Conservation (phyloP, 2,329 filamentous ascomycete genomes). For the Lasiodiplodia citricola region DNA sequence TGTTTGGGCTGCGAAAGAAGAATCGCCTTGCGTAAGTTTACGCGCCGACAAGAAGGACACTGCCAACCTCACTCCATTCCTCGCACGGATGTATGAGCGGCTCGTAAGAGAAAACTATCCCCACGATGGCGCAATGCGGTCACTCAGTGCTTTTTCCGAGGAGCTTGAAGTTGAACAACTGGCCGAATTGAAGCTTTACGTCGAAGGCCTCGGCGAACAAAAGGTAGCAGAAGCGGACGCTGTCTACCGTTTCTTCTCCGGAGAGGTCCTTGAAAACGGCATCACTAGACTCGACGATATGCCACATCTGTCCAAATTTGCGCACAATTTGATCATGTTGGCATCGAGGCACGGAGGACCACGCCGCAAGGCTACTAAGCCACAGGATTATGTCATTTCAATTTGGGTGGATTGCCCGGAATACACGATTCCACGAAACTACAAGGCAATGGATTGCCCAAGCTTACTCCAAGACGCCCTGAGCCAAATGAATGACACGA, state of each 20-base stretch:
- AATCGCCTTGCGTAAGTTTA: not conserved
- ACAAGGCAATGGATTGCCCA: not conserved
- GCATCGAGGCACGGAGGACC: not conserved
- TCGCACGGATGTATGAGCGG: not conserved
- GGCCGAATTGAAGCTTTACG: not conserved
- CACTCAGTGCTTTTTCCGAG: not conserved
- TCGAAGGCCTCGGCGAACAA: not conserved
- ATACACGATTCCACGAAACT: not conserved
- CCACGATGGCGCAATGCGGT: not conserved
- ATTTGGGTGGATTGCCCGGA: not conserved
- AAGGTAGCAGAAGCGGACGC: not conserved
- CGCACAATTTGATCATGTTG: not conserved
- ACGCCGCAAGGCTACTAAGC: not conserved
- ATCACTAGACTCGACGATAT: not conserved
- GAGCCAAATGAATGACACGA: not conserved
- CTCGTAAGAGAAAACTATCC: not conserved
- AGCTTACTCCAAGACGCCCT: not conserved
- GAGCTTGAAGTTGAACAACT: not conserved
- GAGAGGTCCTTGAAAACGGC: not conserved
- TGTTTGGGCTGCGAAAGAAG: not conserved
- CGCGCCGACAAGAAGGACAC: not conserved
- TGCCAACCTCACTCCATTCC: not conserved
- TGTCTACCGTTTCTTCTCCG: not conserved
- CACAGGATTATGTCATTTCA: not conserved
- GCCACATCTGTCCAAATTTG: not conserved